Evolutionary conservation across 768 basidiomycete species (phyloP).

Genomic region (Gymnopilus junonius): DNA sequence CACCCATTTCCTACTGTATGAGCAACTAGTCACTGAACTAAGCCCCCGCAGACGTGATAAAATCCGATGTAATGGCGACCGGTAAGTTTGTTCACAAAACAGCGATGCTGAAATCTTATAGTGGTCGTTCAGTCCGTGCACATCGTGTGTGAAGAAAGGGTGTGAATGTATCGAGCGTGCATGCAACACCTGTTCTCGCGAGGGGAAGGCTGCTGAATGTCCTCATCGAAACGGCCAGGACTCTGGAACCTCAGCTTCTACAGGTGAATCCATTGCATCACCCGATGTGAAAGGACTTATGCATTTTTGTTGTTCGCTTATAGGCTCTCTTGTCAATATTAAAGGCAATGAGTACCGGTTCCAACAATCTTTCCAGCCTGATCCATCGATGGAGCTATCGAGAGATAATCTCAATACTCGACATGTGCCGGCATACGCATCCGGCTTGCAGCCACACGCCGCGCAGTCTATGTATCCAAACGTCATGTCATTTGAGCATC

Average conservation of each 20-base stretch:
- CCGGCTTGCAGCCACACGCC: constrained; percentile 9
- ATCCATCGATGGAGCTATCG: not conserved
- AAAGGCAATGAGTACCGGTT: not conserved
- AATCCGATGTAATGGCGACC: constrained; percentile 61
- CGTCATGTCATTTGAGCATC: constrained; percentile 23
- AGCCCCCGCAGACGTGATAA: constrained; percentile 56
- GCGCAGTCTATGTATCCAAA: constrained; percentile 28
- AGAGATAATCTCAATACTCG: not conserved
- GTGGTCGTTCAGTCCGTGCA: constrained; percentile 46
- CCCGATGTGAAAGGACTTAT: not conserved
- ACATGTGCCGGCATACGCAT: constrained; percentile 9
- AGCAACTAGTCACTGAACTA: not conserved
- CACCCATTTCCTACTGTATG: not conserved
- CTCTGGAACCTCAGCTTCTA: constrained; percentile 24
- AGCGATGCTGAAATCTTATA: constrained; percentile 11
- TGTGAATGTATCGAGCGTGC: constrained; percentile 56
- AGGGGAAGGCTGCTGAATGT: constrained; percentile 50
- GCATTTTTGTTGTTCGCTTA: not conserved
- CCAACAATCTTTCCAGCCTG: not conserved
- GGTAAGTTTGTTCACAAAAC: constrained; percentile 37
- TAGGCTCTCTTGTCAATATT: not conserved
- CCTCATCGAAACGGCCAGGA: constrained; percentile 39
- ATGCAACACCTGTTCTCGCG: constrained; percentile 47
- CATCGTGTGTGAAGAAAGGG: constrained; percentile 52
- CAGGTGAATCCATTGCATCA: constrained; percentile 15